Conservation (phyloP, 163 green algal genomes). For the Chlorella variabilis region DNA sequence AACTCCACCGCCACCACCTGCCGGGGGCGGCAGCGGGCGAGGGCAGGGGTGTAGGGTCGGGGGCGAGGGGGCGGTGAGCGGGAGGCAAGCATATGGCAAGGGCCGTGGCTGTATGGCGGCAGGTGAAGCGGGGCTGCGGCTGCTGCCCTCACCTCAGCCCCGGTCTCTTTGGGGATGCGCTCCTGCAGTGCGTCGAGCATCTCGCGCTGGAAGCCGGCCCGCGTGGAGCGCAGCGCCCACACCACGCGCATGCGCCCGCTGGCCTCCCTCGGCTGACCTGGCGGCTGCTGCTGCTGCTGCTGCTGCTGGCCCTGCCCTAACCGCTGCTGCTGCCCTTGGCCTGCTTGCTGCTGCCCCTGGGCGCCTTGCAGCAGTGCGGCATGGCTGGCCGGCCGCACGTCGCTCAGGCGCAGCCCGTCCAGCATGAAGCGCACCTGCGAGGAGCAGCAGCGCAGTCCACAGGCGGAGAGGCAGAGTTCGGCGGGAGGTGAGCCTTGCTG, state of each 20-base stretch:
- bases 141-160: not conserved
- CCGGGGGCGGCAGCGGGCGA: not conserved
- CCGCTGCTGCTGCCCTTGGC: not conserved
- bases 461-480: too few species aligned
- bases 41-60: not conserved
- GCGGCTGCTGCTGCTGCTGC: not conserved
- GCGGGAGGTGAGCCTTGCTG: too few species aligned
- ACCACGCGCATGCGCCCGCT: not conserved
- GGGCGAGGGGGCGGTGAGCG: not conserved
- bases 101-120: too few species aligned
- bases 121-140: too few species aligned
- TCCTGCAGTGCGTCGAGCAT: not conserved
- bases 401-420: not conserved
- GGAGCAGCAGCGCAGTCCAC: too few species aligned
- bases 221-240: slow-evolving; percentile 15
- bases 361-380: not conserved
- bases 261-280: not conserved
- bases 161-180: not conserved
- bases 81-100: too few species aligned
- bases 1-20: slow-evolving; percentile 1
- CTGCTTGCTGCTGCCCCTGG: not conserved
- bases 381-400: not conserved
- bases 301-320: not conserved
- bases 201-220: not conserved
- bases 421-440: slow-evolving; percentile 7